Conservation (phyloP, 2,329 filamentous ascomycete species). For the Talaromyces funiculosus region DNA sequence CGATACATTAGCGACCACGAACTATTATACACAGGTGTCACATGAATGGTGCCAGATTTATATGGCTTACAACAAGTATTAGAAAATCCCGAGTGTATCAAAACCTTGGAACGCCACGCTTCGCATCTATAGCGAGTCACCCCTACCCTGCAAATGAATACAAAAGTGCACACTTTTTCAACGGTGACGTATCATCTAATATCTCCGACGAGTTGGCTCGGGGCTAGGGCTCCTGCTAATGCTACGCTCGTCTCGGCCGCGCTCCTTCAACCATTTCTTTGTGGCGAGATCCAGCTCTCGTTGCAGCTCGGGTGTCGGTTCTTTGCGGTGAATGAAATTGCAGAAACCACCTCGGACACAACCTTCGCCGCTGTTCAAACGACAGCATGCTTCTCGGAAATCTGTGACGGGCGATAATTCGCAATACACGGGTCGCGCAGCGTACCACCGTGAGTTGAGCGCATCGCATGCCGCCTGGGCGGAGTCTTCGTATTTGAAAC, state of each 20-base stretch:
- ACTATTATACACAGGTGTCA: conserved; percentile 11
- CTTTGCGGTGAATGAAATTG: conserved; percentile 99
- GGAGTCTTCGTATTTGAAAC: conserved; percentile 99
- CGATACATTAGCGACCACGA: conserved; percentile 2
- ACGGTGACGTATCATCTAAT: conserved; percentile 36
- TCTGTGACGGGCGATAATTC: conserved; percentile 95
- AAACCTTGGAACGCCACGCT: conserved; percentile 13
- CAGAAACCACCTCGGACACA: conserved; percentile 96
- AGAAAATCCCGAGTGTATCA: conserved; percentile 1
- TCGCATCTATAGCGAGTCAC: conserved; percentile 2
- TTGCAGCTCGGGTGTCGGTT: conserved; percentile 83
- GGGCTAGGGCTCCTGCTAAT: conserved; percentile 77
- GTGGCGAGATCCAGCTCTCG: conserved; percentile 79
- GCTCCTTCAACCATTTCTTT: conserved; percentile 90
- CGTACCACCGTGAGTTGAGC: conserved; percentile 94
- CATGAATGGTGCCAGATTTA: not conserved
- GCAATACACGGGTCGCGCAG: conserved; percentile 94
- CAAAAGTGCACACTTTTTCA: not conserved
- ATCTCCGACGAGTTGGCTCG: conserved; percentile 70
- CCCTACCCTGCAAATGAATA: not conserved
- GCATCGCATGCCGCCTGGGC: conserved; percentile 91
- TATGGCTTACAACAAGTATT: conserved; percentile 5
- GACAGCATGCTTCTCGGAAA: conserved; percentile 95
- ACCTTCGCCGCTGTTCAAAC: conserved; percentile 88
- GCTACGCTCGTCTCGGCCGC: conserved; percentile 79